These are phyloP conservation scores for Blumeria hordei DNA, from an alignment of 2,329 filamentous ascomycete species.

Conservation along the genomic window DNA sequence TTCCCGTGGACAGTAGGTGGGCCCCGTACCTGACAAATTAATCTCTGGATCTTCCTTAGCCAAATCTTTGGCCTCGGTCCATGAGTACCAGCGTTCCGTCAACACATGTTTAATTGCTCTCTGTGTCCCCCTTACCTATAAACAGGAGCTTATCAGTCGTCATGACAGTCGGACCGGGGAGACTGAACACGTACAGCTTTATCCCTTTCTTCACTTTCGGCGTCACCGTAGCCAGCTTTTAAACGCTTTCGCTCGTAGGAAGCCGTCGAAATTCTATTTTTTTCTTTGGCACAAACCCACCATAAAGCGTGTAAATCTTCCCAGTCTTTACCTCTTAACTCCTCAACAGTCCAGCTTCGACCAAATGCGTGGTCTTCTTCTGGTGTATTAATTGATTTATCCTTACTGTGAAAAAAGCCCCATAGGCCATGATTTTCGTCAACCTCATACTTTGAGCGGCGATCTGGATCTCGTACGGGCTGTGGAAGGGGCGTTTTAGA, in stretches of 20 bases:
- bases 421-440: conserved; percentile 70
- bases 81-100: conserved; percentile 73
- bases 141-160: conserved; percentile 4
- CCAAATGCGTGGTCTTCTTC: conserved; percentile 50
- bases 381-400: conserved; percentile 45
- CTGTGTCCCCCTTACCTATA: conserved; percentile 53
- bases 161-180: too few relatives aligned
- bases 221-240: conserved; percentile 48
- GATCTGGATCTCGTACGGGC: conserved; percentile 35
- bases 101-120: conserved; percentile 61
- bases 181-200: conserved; percentile 29
- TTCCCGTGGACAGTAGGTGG: conserved; percentile 10
- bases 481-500: conserved; percentile 47
- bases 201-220: conserved; percentile 39
- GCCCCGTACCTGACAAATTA: conserved; percentile 18
- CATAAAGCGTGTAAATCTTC: conserved; percentile 79
- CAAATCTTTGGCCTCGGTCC: conserved; percentile 48
- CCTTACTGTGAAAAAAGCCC: conserved; percentile 62
- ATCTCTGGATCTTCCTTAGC: conserved; percentile 44
- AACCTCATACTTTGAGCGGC: conserved; percentile 26
- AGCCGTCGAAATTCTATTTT: conserved; percentile 70
- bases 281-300: conserved; percentile 84
- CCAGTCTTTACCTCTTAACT: conserved; percentile 76
- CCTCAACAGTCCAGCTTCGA: conserved; percentile 60
- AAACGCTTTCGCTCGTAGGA: conserved; percentile 41